Evolutionary conservation across 2,329 filamentous ascomycete species (phyloP), one percentile per base, ranked within the genome.

Genomic region (Microsporum ferrugineum): DNA sequence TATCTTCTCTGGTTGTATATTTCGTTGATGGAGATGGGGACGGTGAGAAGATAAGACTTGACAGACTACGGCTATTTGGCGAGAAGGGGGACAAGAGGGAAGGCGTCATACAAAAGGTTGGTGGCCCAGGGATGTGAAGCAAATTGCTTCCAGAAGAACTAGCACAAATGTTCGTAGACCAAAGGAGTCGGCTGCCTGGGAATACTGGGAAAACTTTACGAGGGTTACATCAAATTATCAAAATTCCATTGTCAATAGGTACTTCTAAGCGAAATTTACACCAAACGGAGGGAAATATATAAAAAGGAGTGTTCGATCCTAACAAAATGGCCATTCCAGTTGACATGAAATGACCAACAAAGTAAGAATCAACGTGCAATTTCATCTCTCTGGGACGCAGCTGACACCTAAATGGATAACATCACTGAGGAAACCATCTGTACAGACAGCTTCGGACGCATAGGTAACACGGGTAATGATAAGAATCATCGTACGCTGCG

Each of bases 21-120:
- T 86, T 99, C 38, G 88, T 88, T 60, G 87, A 95, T 71, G 91
- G 91, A 1, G 88, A 92, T 60, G 86, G 86, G 17, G 87, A 89
- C 58, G 84, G 86, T 49, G 91, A 97, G 72, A 91, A 89, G 78
- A 87, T 94, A 62, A 85, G 94, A 61, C 75, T 99, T 43, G 78
- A 80, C 63, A 68, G 78, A 10, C 65, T 80, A 60, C 71, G 78
- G 47, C 79, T 97, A 60, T 86, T 97, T 70, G 94, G 94, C 34
- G 92, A 97, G 75, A 83, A 85, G 14, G 92, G 94, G 12, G 87
- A 95, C 79, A 96, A 95, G 82, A 83, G 91, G 63, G 88, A 94
- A 61, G 92, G 91, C 66, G 95, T 95, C 80, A 78, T 99, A 66
- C 90, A 97, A 81, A 97, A 97, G 84, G 84, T 96, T 71, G 89